These are phyloP conservation scores for Starmerella stigmatis DNA, from an alignment of 805 yeast species.

Conservation along the genomic window DNA sequence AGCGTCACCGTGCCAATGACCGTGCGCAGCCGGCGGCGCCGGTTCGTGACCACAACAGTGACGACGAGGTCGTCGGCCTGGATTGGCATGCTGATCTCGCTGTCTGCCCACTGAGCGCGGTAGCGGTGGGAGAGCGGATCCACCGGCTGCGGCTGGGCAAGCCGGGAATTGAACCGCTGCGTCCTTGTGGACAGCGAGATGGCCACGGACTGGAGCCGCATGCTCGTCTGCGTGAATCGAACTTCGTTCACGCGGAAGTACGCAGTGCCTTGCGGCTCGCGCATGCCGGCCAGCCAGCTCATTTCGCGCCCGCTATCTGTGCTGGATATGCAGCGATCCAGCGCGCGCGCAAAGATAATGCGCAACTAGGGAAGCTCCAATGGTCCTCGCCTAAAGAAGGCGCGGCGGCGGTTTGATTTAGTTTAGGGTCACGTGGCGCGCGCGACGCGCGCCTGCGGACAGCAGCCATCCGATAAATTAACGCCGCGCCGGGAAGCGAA, in stretches of 20 bases:
- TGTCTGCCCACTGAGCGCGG: conserved; percentile 22
- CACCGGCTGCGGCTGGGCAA: conserved; percentile 22
- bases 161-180: conserved; percentile 20
- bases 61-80: conserved; percentile 8
- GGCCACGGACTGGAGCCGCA: conserved; percentile 21
- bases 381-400: too few species aligned
- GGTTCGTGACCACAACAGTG: conserved; percentile 19
- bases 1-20: conserved; percentile 22
- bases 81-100: conserved; percentile 15
- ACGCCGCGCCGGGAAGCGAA: too few species aligned
- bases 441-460: too few species aligned
- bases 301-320: conserved; percentile 8
- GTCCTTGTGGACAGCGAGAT: conserved; percentile 18
- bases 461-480: too few species aligned
- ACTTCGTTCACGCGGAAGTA: conserved; percentile 20
- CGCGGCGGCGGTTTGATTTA: too few species aligned
- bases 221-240: conserved; percentile 23
- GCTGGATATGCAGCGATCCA: too few species aligned
- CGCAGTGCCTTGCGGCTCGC: conserved; percentile 10
- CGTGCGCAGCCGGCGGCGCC: conserved; percentile 21
- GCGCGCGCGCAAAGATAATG: too few species aligned
- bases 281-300: conserved; percentile 22
- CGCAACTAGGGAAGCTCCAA: too few species aligned
- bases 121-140: conserved; percentile 25
- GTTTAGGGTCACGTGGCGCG: too few species aligned